Evolutionary conservation across 192 early-diverging fungal species (phyloP), one percentile per base, ranked within the genome.

Genomic region (Backusella liffmaniae): DNA sequence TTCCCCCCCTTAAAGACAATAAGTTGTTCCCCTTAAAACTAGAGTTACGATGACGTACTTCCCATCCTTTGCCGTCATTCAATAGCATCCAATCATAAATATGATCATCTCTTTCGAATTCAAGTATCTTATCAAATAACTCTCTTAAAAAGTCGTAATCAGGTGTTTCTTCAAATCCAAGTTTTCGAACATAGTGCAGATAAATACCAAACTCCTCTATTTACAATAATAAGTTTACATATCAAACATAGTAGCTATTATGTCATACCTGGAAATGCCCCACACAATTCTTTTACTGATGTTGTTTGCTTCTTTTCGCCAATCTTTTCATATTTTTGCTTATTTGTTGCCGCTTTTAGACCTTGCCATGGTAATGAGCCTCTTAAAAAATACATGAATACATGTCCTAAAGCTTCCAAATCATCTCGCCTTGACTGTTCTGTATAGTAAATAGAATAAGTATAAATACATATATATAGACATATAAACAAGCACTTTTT

Each of bases 41-140:
- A 49, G 46, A 49, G 46, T 49, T n/a, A 49, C 46, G 46, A 49
- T 49, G 23, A 71, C 53, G 53, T 73, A 81, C 79, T 39, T 88
- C 82, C 80, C 83, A 86, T 32, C 85, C 82, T 73, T 86, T 86
- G 42, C 84, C 83, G 66, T 81, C 79, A 74, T 88, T 88, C 6
- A 88, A 72, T 30, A 86, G 74, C 79, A 95, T 94, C 97, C 97
- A 99, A 85, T 99, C 97, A 76, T 94, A 99, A 46, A 97, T 86
- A 15, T 92, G 92, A 80, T 98, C 96, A 79, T 99, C 96, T 34
- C 79, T 80, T 73, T 95, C 91, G 68, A 87, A 89, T 37, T 87
- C 81, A 66, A 95, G 77, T 3, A 89, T 93, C 71, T 93, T 91
- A 76, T 91, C 91, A 73, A 99, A 93, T 66, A 83, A 65, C 56